Base-by-base conservation (phyloP, 2,329 filamentous ascomycete species). In the Aspergillus quadricinctus region DNA sequence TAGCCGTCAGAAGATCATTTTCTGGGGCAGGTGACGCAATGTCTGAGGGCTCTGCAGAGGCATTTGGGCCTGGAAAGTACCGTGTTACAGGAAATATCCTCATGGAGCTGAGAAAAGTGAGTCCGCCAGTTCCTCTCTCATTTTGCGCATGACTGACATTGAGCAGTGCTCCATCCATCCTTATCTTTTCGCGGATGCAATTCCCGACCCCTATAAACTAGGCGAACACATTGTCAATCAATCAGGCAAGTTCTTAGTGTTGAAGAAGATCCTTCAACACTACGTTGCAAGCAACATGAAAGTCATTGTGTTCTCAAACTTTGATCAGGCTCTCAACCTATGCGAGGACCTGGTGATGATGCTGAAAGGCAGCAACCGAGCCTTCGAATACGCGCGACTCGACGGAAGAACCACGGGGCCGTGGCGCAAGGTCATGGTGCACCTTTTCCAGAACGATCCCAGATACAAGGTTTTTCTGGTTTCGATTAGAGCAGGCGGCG, bases 301-400 rank as follows among this genome's bases (percentile, higher is more conserved):
- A 59, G 72, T 84, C 0, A 68, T 84, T 5, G 80, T 84, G n/a
- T 84, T 85, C 57, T 82, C 81, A 0, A 76, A 79, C 2, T 84
- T 83, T 56, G 82, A 79, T 0, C 69, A 71, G 10, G 80, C 78
- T 3, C 70, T 84, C 0, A 76, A 83, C 57, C 75, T 78, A 21
- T 80, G 77, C 40, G 81, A 84, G 54, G 80, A 83, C 53, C 69
- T 84, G 0, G 62, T 84, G 1, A 61, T 67, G 0, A 63, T 79
- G 7, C 75, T 80, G 49, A 75, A 79, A 49, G 74, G 72, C 11
- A 68, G 72, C 40, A 75, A 72, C 0, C 67, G 68, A 3, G 43
- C 66, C 0, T 80, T 82, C 68, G 74, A 75, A 17, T 77, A 78
- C 58, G 68, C 79, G 1, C 73, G 81, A 6, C 69, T 84, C 0